Base-by-base conservation (phyloP, 208 protist species). In the Acanthamoeba castellanii region DNA sequence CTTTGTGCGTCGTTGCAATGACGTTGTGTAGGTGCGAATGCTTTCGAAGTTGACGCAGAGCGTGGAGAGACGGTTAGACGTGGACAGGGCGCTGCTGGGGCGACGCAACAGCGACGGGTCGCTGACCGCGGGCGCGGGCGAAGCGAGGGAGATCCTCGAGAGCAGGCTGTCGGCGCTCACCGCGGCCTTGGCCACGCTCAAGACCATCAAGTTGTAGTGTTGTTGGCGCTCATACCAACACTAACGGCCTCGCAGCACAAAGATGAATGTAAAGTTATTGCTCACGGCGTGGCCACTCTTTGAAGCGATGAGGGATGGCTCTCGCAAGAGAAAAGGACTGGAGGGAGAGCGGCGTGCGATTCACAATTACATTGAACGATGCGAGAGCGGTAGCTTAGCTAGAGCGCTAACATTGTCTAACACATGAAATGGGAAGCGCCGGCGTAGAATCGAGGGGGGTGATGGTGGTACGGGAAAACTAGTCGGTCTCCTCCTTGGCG, bases 401-500 rank as follows among this genome's bases (percentile, higher is more conserved):
- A 47, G 8, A 47, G 45, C 45, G 45, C 45, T 9, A 47, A 47
- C 45, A 47, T 47, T 47, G 45, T 47, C 45, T 47, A 13, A 47
- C 45, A 47, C 45, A 47, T 47, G 45, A 47, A 47, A 47, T 47
- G 45, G 45, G 8, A 47, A 4, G 45, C 37, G 37, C 37, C 37
- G 37, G 45, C 45, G 45, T 22, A 59, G 13, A 59, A 59, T 59
- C 52, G 52, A 68, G 25, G 27, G 61, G 27, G 25, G 3, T 9
- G 25, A 32, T 32, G 25, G 61, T 47, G 8, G 45, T 47, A 47
- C 45, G 45, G 8, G 8, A 9, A 47, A n/a, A 25, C 25, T 81
- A 84, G 74, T 84, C 82, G 82, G 57, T 90, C 45, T 57, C n/a
- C 57, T 90, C 47, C 82, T 90, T 90, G 22, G 52, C 27, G 42